phyloP scores from a whole-genome alignment of 345 rosid species.

The Populus ilicifolia region DNA sequence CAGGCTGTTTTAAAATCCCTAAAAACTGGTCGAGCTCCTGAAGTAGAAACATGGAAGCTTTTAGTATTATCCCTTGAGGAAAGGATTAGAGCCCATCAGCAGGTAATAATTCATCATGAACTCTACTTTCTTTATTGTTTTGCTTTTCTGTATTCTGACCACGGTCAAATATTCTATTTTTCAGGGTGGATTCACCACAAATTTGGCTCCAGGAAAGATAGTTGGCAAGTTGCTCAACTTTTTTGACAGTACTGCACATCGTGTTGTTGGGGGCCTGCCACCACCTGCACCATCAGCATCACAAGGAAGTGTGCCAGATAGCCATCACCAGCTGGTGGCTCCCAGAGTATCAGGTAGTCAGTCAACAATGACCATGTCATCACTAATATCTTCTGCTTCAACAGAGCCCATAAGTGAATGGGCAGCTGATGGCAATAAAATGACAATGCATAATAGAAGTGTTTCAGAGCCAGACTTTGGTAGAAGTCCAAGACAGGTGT shows the following conservation, averaged over 20 bases:
- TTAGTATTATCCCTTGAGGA: constrained; percentile 61
- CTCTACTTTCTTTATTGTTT: not conserved
- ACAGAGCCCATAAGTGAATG: constrained; percentile 71
- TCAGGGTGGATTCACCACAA: constrained; percentile 73
- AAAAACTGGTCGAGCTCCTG: constrained; percentile 66
- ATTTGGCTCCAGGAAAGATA: constrained; percentile 68
- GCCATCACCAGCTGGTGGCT: constrained; percentile 34
- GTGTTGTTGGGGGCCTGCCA: constrained; percentile 76
- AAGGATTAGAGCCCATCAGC: constrained; percentile 67
- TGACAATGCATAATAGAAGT: constrained; percentile 65
- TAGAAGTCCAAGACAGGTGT: constrained; percentile 74
- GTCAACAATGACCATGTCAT: constrained; percentile 72
- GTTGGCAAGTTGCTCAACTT: constrained; percentile 75
- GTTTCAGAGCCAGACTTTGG: constrained; percentile 82
- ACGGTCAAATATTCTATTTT: constrained; percentile 10
- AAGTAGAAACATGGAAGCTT: constrained; percentile 65
- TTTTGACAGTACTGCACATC: constrained; percentile 74
- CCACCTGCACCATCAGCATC: constrained; percentile 52
- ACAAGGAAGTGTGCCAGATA: constrained; percentile 37
- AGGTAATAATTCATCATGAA: constrained; percentile 34
- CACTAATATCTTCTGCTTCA: constrained; percentile 63
- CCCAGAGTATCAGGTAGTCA: constrained; percentile 65
- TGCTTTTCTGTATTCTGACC: not conserved
- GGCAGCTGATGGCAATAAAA: constrained; percentile 54
- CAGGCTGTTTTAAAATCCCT: constrained; percentile 63